Percentiles rank a stretch among this genome's conserved stretches.
Conservation (phyloP, 305 asterid genomes). For the Fraxinus paxiana region DNA sequence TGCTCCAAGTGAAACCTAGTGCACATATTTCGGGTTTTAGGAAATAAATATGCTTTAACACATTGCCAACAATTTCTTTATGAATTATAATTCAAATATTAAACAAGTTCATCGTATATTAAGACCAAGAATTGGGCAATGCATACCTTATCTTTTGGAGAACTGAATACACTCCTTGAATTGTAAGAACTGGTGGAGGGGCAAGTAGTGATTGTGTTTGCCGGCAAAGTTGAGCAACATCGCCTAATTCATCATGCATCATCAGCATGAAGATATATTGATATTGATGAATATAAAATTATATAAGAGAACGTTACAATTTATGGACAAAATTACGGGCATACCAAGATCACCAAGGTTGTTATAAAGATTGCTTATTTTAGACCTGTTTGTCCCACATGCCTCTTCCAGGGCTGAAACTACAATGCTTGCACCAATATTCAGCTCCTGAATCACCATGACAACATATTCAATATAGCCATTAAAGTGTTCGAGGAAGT, state of each 20-base stretch:
- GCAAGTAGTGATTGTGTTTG: slow-evolving; percentile 79
- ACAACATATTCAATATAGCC: slow-evolving; percentile 15
- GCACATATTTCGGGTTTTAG: slow-evolving; percentile 6
- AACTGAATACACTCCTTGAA: slow-evolving; percentile 63
- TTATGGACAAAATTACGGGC: slow-evolving; percentile 14
- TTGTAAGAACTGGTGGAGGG: slow-evolving; percentile 70
- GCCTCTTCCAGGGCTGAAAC: slow-evolving; percentile 77
- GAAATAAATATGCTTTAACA: background rate
- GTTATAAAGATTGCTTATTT: slow-evolving; percentile 61
- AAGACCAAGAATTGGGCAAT: slow-evolving; percentile 21
- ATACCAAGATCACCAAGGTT: slow-evolving; percentile 88
- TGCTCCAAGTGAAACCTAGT: slow-evolving; percentile 17
- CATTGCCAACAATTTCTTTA: background rate
- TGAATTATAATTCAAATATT: background rate
- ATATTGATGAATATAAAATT: slow-evolving; percentile 2
- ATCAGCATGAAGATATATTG: slow-evolving; percentile 20
- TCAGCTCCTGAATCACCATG: slow-evolving; percentile 62
- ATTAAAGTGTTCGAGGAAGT: background rate
- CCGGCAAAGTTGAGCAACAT: slow-evolving; percentile 92
- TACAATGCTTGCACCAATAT: slow-evolving; percentile 74
- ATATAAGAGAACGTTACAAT: slow-evolving; percentile 5
- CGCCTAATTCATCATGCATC: slow-evolving; percentile 57
- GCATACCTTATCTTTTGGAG: slow-evolving; percentile 76
- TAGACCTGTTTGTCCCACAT: slow-evolving; percentile 71
- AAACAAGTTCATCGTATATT: background rate